A percentile compares a stretch with the other conserved stretches of the same genome.
Conservation (phyloP, 192 early-diverging fungal species). For the Mortierella alpina region DNA sequence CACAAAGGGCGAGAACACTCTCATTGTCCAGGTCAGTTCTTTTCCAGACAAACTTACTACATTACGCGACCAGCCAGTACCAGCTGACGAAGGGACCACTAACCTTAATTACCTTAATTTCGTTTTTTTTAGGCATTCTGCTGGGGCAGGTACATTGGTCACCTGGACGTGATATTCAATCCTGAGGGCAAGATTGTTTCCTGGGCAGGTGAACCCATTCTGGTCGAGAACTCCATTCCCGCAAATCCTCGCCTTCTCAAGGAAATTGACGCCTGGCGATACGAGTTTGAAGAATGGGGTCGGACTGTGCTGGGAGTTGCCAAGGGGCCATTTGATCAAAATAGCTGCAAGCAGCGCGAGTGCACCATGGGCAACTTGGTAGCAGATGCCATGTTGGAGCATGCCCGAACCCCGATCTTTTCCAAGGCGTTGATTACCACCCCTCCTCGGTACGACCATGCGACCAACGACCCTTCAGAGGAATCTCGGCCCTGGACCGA, state of each 20-base stretch:
- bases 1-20: slow-evolving; percentile 71
- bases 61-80: not conserved
- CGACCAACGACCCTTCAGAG: not conserved
- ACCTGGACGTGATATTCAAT: slow-evolving; percentile 71
- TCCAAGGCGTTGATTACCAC: too few species aligned
- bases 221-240: slow-evolving; percentile 63
- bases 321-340: slow-evolving; percentile 53
- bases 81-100: not conserved
- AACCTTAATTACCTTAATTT: slow-evolving; percentile 3
- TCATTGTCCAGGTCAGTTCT: slow-evolving; percentile 73
- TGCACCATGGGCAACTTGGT: slow-evolving; percentile 74
- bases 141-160: slow-evolving; percentile 72
- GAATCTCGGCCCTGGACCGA: slow-evolving; percentile 42
- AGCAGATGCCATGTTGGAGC: slow-evolving; percentile 71
- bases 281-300: slow-evolving; percentile 59
- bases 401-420: slow-evolving; percentile 25
- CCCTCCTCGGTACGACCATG: too few species aligned
- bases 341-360: slow-evolving; percentile 58
- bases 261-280: slow-evolving; percentile 57
- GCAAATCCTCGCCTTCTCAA: slow-evolving; percentile 56
- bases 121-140: slow-evolving; percentile 52
- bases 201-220: slow-evolving; percentile 69
- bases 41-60: not conserved
- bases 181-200: slow-evolving; percentile 62
- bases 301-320: slow-evolving; percentile 58